Base-by-base conservation (phyloP, 2,329 filamentous ascomycete genomes). In the Diaporthe sp. region DNA sequence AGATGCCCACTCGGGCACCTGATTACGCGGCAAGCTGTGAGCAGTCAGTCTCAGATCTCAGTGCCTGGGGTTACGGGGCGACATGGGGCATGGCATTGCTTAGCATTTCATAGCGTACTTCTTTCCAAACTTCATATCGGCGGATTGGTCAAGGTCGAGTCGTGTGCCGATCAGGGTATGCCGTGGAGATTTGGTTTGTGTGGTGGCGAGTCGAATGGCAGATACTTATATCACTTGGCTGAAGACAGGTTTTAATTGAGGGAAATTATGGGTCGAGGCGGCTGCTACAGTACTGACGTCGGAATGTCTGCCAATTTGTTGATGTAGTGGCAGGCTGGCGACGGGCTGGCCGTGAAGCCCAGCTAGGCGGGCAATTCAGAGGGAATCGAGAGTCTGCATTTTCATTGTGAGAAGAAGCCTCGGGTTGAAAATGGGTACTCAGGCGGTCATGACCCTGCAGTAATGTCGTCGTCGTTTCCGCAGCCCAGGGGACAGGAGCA, bases 1-100 rank as follows among this genome's bases (percentile, higher is more conserved):
- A 75, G 92, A 88, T 72, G 94, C 93, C 95, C 95, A 97, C 86
- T 96, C 94, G 65, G 94, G 95, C 81, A 97, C 94, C 85, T 96
- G 94, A 82, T 96, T 95, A 65, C 94, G 92, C 25, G 94, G 91
- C 73, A 97, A 89, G 78, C 81, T 79, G 73, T 73, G 49, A 37
- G 25, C 25, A 37, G 37, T 44, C 53, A 61, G 65, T 57, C 53
- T 28, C 13, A 17, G 19, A 19, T 13, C 53, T 39, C 72, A 72
- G 13, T 19, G 25, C 8, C 5, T 34, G 39, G 19, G 9, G 10
- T 9, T n/a, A 34, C 12, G 31, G 46, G 28, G 37, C 13, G 15
- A 12, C 34, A 31, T 13, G 34, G n/a, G 19, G n/a, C 15, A 19
- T 19, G 34, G 8, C 5, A 37, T 31, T 17, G 12, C 46, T 65